Evolutionary conservation across 1,139 yeast species (phyloP).

Genomic region (Pichia sp.): DNA sequence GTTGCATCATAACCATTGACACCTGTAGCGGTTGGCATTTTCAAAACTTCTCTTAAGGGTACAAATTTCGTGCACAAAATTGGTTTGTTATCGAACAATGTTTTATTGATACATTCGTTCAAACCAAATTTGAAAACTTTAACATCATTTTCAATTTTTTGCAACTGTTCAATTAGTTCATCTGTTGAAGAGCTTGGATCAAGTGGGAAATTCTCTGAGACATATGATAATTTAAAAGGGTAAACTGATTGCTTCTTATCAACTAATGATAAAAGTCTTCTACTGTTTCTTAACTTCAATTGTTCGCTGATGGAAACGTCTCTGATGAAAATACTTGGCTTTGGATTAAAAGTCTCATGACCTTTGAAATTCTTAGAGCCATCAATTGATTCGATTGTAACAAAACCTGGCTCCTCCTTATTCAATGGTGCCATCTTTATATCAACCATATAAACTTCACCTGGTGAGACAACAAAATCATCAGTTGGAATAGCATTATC

Average conservation of each 20-base stretch:
- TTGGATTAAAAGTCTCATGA: slow-evolving; percentile 41
- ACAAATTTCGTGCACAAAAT: slow-evolving; percentile 64
- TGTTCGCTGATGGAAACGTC: slow-evolving; percentile 75
- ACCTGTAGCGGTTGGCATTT: slow-evolving; percentile 57
- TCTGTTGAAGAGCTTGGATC: slow-evolving; percentile 25
- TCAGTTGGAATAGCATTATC: slow-evolving; percentile 62
- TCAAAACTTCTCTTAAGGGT: slow-evolving; percentile 58
- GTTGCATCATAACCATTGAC: slow-evolving; percentile 56
- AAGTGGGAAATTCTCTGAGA: slow-evolving; percentile 55
- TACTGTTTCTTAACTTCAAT: slow-evolving; percentile 66
- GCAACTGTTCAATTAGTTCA: slow-evolving; percentile 30
- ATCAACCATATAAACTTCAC: slow-evolving; percentile 85
- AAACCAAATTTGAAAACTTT: slow-evolving; percentile 67
- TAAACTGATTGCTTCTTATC: slow-evolving; percentile 76
- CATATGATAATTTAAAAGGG: slow-evolving; percentile 78
- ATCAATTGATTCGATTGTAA: slow-evolving; percentile 61
- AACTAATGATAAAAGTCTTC: slow-evolving; percentile 61
- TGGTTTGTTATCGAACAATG: slow-evolving; percentile 68
- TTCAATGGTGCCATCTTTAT: slow-evolving; percentile 66
- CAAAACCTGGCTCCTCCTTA: slow-evolving; percentile 48
- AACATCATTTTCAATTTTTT: slow-evolving; percentile 44
- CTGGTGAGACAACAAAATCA: slow-evolving; percentile 64
- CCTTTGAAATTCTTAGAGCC: slow-evolving; percentile 46
- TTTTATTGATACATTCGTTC: slow-evolving; percentile 74
- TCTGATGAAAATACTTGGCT: slow-evolving; percentile 72